Percentiles rank a stretch among this genome's conserved stretches.
Evolutionary conservation across 345 rosid species (phyloP).

Genomic region (Gossypium australe): DNA sequence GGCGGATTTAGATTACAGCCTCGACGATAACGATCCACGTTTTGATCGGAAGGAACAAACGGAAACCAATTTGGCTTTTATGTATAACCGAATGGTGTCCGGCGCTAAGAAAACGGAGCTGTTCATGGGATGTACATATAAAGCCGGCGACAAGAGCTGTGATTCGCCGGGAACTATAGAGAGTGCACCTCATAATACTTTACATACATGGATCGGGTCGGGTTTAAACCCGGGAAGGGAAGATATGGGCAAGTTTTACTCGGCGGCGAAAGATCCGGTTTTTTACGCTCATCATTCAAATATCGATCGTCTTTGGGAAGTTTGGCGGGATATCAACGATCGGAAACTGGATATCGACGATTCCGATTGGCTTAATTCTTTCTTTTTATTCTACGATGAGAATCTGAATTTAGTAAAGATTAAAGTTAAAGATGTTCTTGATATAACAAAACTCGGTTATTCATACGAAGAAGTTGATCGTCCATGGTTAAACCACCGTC

Average conservation of each 20-base stretch:
- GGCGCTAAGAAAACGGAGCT: background rate
- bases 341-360: slow-evolving; percentile 4
- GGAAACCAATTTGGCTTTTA: background rate
- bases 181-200: slow-evolving; percentile 11
- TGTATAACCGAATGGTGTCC: slow-evolving; percentile 21
- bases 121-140: slow-evolving; percentile 13
- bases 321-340: slow-evolving; percentile 10
- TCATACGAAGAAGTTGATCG: background rate
- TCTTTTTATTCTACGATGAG: slow-evolving; percentile 22
- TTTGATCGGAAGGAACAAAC: background rate
- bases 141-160: background rate
- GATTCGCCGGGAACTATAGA: slow-evolving; percentile 10
- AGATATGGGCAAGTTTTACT: slow-evolving; percentile 24
- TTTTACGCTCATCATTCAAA: slow-evolving; percentile 24
- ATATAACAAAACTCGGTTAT: slow-evolving; percentile 17
- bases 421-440: slow-evolving; percentile 5
- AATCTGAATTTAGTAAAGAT: slow-evolving; percentile 9
- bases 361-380: slow-evolving; percentile 9
- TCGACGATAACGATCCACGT: background rate
- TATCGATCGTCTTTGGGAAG: slow-evolving; percentile 25
- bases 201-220: slow-evolving; percentile 21
- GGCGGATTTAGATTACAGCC: background rate
- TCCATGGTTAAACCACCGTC: slow-evolving; percentile 19
- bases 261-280: slow-evolving; percentile 21
- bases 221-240: slow-evolving; percentile 1